Evolutionary conservation across 208 protist genomes (phyloP), one percentile per base, ranked within the genome.

Genomic region (Leishmania amazonensis): DNA sequence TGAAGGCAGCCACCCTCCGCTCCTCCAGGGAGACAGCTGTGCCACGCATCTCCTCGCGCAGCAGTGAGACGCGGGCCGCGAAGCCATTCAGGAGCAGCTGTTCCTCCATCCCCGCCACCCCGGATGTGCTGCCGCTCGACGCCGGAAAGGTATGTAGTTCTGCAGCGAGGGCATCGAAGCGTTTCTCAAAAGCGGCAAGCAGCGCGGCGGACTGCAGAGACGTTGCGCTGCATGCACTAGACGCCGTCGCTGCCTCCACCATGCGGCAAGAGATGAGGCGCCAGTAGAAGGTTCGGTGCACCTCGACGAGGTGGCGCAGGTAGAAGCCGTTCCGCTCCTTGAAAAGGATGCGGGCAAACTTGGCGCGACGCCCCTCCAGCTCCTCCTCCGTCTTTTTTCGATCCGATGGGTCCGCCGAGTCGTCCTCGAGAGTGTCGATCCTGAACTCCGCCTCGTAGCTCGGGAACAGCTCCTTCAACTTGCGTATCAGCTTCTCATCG

Each of bases 361-460:
- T 88, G 68, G 91, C 94, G 19, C 84, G 83, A 77, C 91, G 87
- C 38, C 85, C 80, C 45, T 83, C 78, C n/a, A 78, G 49, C 53
- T 85, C 28, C 70, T 87, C 83, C 76, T 85, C 83, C 28, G 67
- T 57, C 81, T 76, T 87, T 31, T 76, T 84, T 49, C 83, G 71
- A 58, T 83, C 62, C 53, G 42, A 77, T n/a, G 83, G 47, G 13
- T 78, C 80, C n/a, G 83, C 87, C 19, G 72, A 76, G 21, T 85
- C 84, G 35, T 81, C 81, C 74, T 89, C 79, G n/a, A 83, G 83
- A 35, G 80, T 87, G 57, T 83, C 89, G 49, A 88, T 83, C 64
- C 89, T 80, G 81, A 98, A 99, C 62, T 98, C 96, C 49, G 96
- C 87, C 45, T 96, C 89, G 81, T 98, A 99, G 84, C 89, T 97